These are phyloP conservation scores for Globisporangium canariense DNA, from an alignment of 352 stramenopile species.

Conservation along the genomic window DNA sequence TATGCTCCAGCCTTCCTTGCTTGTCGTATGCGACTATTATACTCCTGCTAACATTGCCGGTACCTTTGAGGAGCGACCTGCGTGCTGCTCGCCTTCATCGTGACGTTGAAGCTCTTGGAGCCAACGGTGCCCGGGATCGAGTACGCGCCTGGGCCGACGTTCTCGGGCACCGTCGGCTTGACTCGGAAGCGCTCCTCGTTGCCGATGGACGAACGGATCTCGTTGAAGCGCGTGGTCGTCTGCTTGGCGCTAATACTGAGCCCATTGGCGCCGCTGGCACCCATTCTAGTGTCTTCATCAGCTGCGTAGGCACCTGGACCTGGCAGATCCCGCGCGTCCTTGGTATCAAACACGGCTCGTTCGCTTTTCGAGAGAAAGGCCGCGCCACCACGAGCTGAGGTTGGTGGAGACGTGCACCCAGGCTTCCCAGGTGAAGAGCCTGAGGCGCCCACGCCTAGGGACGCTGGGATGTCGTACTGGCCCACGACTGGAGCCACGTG, in stretches of 20 bases:
- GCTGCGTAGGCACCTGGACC: constrained; percentile 47
- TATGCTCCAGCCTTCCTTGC: neutral
- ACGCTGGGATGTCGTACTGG: constrained; percentile 40
- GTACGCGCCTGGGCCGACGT: constrained; percentile 51
- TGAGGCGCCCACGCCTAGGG: neutral
- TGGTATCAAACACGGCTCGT: constrained; percentile 40
- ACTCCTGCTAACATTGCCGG: neutral
- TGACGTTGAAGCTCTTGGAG: constrained; percentile 70
- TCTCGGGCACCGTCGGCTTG: constrained; percentile 40
- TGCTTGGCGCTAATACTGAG: neutral
- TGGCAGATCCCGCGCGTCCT: constrained; percentile 34
- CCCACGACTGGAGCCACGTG: constrained; percentile 40
- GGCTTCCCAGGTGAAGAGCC: constrained; percentile 6
- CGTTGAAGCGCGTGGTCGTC: constrained; percentile 28
- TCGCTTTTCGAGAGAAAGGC: constrained; percentile 47
- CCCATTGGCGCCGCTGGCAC: neutral
- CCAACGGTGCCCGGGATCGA: constrained; percentile 51
- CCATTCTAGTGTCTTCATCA: constrained; percentile 8
- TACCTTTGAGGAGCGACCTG: constrained; percentile 1
- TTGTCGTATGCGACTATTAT: neutral
- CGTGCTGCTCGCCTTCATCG: constrained; percentile 24
- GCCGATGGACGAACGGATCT: constrained; percentile 39
- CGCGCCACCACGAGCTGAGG: constrained; percentile 14
- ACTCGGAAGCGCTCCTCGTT: constrained; percentile 51
- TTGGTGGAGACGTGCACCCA: neutral